Evolutionary conservation across 2,329 filamentous ascomycete species (phyloP).

Genomic region (Trichophyton verrucosum): DNA sequence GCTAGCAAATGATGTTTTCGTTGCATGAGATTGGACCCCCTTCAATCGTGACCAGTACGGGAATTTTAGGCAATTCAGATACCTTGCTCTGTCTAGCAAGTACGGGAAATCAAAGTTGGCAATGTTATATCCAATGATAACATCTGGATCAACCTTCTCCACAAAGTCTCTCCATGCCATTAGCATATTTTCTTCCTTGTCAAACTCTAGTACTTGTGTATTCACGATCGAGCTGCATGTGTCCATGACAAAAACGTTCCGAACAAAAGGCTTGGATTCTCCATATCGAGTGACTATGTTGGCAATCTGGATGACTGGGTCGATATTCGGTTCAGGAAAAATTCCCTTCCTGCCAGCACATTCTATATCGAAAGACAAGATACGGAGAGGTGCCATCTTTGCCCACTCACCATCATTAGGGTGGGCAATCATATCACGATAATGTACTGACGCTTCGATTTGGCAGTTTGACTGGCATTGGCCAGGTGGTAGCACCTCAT

Average conservation of each 20-base stretch:
- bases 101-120: conserved; percentile 98
- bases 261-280: conserved; percentile 87
- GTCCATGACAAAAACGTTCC: conserved; percentile 92
- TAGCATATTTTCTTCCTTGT: conserved; percentile 79
- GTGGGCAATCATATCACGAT: conserved; percentile 73
- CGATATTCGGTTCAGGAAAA: conserved; percentile 82
- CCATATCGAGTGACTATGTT: conserved; percentile 91
- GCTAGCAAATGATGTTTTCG: conserved; percentile 78
- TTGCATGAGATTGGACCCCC: conserved; percentile 56
- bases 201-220: conserved; percentile 77
- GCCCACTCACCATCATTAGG: conserved; percentile 87
- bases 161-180: conserved; percentile 83
- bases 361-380: conserved; percentile 96
- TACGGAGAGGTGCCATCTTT: conserved; percentile 88
- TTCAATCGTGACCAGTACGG: conserved; percentile 78
- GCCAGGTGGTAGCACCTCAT: conserved; percentile 53
- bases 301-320: conserved; percentile 95
- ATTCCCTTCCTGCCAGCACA: conserved; percentile 95
- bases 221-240: conserved; percentile 89
- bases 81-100: conserved; percentile 71
- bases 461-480: conserved; percentile 84
- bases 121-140: conserved; percentile 99
- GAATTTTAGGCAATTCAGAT: conserved; percentile 68
- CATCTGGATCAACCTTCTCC: conserved; percentile 80
- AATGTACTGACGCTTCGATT: conserved; percentile 80